Base-by-base conservation (phyloP, 2,329 filamentous ascomycete species). In the Scortechinia acanthostroma region DNA sequence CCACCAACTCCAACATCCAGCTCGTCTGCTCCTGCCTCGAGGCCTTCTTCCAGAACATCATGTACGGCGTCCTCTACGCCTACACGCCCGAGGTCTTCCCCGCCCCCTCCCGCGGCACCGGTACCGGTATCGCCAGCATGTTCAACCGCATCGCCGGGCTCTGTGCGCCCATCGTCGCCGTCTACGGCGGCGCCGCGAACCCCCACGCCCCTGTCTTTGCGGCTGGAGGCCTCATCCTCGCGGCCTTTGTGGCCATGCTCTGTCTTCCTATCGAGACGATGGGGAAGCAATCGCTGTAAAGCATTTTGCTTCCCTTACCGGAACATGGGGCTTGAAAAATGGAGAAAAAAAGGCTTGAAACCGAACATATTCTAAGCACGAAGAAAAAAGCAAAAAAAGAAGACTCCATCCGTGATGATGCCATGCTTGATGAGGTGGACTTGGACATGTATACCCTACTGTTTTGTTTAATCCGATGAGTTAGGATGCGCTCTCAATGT, bases 41-140 rank as follows among this genome's bases (percentile, higher is more conserved):
- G 43, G 48, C 50, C n/a, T 47, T 51, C 0, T 59, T 70, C 1
- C 65, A 68, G 33, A 62, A 60, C 23, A 58, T 69, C 4, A 71
- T 70, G 2, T 63, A 63, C 45, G 60, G 58, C 1, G 54, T 63
- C 17, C 56, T 64, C 37, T 72, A 69, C 45, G 68, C 65, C 0
- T 71, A 66, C 57, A 80, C 76, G 0, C 76, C 76, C 0, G 74
- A 80, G 51, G 73, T 73, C 1, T 80, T 80, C 57, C 74, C 74
- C 0, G 73, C 70, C 2, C 71, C 74, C 0, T 64, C 74, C 40
- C 63, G 76, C 1, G 76, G 74, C 2, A 77, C 74, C 0, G 77
- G 72, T 4, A 72, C 69, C 2, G 73, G 74, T 33, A 66, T 70
- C 33, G 59, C 63, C 20, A 65, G 63, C 47, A 69, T 61, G 46